Base-by-base conservation (phyloP, 2,329 filamentous ascomycete species). In the Ophiostoma sp. region DNA sequence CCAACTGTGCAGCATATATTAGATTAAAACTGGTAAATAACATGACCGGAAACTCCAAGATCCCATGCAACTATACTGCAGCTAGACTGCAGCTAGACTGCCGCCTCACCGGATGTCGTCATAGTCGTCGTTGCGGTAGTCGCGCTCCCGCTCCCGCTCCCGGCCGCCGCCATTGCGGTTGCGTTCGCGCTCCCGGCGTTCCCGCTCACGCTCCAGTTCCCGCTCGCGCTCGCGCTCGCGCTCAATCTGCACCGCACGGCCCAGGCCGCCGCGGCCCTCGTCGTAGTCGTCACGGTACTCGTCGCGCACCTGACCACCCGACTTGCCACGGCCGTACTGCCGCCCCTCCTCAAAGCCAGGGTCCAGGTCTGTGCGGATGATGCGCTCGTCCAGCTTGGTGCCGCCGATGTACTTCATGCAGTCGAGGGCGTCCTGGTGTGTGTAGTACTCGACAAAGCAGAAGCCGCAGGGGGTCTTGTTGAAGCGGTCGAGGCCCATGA, bases 371-470 rank as follows among this genome's bases (percentile, higher is more conserved):
- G 94, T 97, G 72, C 95, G 87, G 77, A 99, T 97, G 77, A 99
- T 90, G 76, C 95, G 89, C 84, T 99, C 95, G 79, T 99, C 95
- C 65, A 99, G 87, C 83, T 99, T 99, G 48, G 95, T 99, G 71
- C 95, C 95, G 70, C 95, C 95, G 76, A 99, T 90, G 79, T 98
- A 99, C 82, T 98, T 99, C 89, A 99, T 90, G 81, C 94, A 98
- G 79, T 99, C 95, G 67, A 99, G 86, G 10, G 95, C 95, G 79
- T 99, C 95, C 78, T 97, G 90, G 79, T 98, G 95, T 39, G 90
- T 97, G 83, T 97, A 98, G 83, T 99, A 99, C 81, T 99, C 95
- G 77, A 99, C 95, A 78, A 99, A 99, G 84, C 95, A 99, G 85
- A 99, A 99, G 57, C 95, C 95, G 80, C 95, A 99, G 1, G 95